Conservation (phyloP, 2,329 filamentous ascomycete species). For the Apiospora rasikravindrae region DNA sequence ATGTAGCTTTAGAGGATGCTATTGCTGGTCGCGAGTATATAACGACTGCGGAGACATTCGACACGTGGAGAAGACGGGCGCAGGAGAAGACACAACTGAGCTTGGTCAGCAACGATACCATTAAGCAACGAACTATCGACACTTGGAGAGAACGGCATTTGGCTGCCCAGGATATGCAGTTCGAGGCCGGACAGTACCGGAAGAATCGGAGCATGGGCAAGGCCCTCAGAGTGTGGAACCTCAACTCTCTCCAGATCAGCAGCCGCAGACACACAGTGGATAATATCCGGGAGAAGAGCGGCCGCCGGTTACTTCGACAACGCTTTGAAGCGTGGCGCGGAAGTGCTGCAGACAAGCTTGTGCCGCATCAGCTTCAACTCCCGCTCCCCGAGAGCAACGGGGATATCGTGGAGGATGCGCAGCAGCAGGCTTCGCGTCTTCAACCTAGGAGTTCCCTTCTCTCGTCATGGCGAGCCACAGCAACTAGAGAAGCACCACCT, state of each 20-base stretch:
- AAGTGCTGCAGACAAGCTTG: constrained; percentile 35
- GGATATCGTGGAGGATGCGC: constrained; percentile 33
- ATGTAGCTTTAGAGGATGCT: constrained; percentile 32
- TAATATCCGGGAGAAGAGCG: constrained; percentile 38
- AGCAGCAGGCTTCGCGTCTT: constrained; percentile 28
- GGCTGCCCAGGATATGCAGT: constrained; percentile 27
- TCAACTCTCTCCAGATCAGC: constrained; percentile 35
- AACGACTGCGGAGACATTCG: constrained; percentile 29
- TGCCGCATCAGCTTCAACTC: constrained; percentile 30
- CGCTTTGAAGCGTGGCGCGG: constrained; percentile 38
- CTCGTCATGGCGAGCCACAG: constrained; percentile 31
- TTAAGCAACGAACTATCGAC: constrained; percentile 32
- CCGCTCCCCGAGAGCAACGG: constrained; percentile 27
- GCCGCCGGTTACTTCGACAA: constrained; percentile 34
- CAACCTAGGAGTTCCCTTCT: constrained; percentile 30
- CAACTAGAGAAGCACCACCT: constrained; percentile 4
- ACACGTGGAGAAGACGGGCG: constrained; percentile 35
- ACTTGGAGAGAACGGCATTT: constrained; percentile 33
- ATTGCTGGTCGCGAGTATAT: constrained; percentile 32
- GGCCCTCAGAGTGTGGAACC: constrained; percentile 38
- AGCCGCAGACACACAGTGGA: constrained; percentile 37
- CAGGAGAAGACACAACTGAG: constrained; percentile 30
- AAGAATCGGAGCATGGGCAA: constrained; percentile 30
- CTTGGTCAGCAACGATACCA: constrained; percentile 28
- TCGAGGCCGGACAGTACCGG: constrained; percentile 33